Base-by-base conservation (phyloP, 2,329 filamentous ascomycete species). In the Neodidymelliopsis sp. region DNA sequence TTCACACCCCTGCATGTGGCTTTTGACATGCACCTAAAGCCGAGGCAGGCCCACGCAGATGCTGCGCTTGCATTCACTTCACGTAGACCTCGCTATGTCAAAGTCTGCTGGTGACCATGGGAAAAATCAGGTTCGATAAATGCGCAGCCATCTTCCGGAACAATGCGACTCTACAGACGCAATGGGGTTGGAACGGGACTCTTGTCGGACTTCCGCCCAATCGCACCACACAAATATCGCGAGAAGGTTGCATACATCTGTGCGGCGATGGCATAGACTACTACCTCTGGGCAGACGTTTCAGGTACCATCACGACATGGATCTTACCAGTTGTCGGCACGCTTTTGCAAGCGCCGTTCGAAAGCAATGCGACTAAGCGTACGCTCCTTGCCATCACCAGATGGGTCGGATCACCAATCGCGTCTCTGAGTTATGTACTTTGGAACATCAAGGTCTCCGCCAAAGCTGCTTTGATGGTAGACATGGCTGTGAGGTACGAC, bases 361-460 rank as follows among this genome's bases (percentile, higher is more conserved):
- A 74, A 30, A 75, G 73, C 52, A 76, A 76, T 49, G 63, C 62
- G 2, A 62, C 68, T 30, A 63, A 53, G 49, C 54, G 62, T n/a
- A 76, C 74, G 1, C 6, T 74, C 2, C 52, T 73, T 9, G 72
- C 72, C 5, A 67, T 73, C 15, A 55, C 62, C 2, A 55, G 71
- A 33, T 75, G 72, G 72, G 54, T 71, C 1, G 72, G 73, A 2
- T 70, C 64, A 22, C 72, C 73, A 0, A 74, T 75, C 46, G 66
- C 66, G 4, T 69, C 62, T 11, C 54, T 75, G 2, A 59, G 63
- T 3, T 74, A 73, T 28, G 70, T 74, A 4, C 59, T 75, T 2
- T 75, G 72, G 73, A 74, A 75, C 36, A 74, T 75, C 57, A 71
- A 70, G 31, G 70, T 74, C 0, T 68, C 67, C 6, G 72, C 69